A percentile compares a stretch with the other conserved stretches of the same genome.
Conservation (phyloP, 129 eudicot species). For the Tagetes patula region DNA sequence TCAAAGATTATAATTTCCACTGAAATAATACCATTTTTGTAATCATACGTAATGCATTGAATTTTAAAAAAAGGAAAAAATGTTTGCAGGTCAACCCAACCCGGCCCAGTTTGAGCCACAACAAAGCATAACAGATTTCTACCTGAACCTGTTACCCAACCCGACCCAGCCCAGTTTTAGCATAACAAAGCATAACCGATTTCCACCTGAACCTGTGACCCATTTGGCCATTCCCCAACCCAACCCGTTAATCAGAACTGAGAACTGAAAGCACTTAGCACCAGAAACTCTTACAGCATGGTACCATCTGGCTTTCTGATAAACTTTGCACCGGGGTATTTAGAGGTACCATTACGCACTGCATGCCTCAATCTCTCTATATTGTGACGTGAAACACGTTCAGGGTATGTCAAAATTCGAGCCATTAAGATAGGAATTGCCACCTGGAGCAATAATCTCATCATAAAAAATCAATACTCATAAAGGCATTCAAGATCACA, state of each 20-base stretch:
- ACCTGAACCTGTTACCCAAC: not conserved
- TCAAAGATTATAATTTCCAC: not conserved
- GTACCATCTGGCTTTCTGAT: slow-evolving; percentile 63
- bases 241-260: not conserved
- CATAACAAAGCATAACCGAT: not conserved
- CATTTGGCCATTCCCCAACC: not conserved
- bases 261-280: not conserved
- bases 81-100: not conserved
- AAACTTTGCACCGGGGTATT: slow-evolving; percentile 92
- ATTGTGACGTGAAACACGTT: slow-evolving; percentile 84
- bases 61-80: not conserved
- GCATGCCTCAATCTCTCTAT: slow-evolving; percentile 84
- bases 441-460: slow-evolving; percentile 51
- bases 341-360: slow-evolving; percentile 76
- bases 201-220: not conserved
- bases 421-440: slow-evolving; percentile 91
- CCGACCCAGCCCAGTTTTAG: not conserved
- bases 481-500: slow-evolving; percentile 19
- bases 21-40: not conserved
- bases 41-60: not conserved
- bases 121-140: not conserved
- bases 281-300: slow-evolving; percentile 46
- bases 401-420: slow-evolving; percentile 74
- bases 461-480: slow-evolving; percentile 8
- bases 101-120: not conserved